Conservation (phyloP, 345 rosid genomes). For the Populus nigra region DNA sequence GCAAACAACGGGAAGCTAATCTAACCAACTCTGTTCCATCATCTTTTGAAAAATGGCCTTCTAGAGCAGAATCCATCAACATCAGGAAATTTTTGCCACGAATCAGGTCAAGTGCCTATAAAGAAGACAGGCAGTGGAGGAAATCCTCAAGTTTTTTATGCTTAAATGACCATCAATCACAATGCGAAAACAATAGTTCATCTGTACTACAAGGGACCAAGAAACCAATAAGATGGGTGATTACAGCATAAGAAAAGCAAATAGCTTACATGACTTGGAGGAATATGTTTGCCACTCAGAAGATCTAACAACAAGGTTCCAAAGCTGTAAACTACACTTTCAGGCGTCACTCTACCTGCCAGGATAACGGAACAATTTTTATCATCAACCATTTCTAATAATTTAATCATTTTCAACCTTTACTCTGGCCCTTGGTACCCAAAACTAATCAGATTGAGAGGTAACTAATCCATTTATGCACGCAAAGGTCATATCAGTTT, state of each 20-base stretch:
- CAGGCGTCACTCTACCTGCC: slow-evolving; percentile 86
- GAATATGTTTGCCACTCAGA: slow-evolving; percentile 95
- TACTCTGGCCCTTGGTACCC: background rate
- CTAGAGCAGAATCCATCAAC: slow-evolving; percentile 97
- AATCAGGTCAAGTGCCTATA: slow-evolving; percentile 91
- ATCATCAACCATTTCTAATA: background rate
- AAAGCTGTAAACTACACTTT: slow-evolving; percentile 94
- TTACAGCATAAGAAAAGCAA: background rate
- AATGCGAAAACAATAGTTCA: background rate
- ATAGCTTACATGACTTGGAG: slow-evolving; percentile 87
- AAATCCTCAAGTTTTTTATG: background rate
- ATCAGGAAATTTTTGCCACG: slow-evolving; percentile 84
- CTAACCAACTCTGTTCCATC: slow-evolving; percentile 87
- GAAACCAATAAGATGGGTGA: background rate
- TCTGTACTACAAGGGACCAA: background rate
- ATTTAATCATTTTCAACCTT: background rate
- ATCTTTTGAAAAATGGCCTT: slow-evolving; percentile 89
- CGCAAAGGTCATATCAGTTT: background rate
- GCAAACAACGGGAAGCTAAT: slow-evolving; percentile 87
- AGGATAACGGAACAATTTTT: background rate
- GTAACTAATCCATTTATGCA: background rate
- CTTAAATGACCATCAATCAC: background rate
- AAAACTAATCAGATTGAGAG: background rate
- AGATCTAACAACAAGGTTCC: slow-evolving; percentile 95
- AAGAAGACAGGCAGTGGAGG: background rate